Percentiles rank a stretch among this genome's conserved stretches.
phyloP scores from a whole-genome alignment of 192 early-diverging fungal genomes.

The Backusella westeae region DNA sequence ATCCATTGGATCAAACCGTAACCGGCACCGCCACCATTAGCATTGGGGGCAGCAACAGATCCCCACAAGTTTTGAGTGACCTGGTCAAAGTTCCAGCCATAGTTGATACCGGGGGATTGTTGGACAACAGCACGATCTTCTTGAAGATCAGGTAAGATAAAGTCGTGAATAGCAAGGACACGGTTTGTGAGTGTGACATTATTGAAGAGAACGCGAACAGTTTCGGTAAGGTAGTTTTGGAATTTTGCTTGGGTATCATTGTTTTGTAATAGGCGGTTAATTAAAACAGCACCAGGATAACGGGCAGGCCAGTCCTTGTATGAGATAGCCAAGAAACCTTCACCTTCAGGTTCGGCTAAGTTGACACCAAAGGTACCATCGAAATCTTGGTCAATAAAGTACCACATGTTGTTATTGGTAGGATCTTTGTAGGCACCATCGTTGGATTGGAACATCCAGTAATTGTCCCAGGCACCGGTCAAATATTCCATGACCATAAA shows the following conservation, averaged over 20 bases:
- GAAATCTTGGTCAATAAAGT: slow-evolving; percentile 47
- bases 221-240: slow-evolving; percentile 44
- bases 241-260: slow-evolving; percentile 30
- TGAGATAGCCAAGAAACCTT: slow-evolving; percentile 24
- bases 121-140: slow-evolving; percentile 46
- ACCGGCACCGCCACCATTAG: slow-evolving; percentile 34
- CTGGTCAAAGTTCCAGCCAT: slow-evolving; percentile 36
- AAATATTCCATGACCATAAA: slow-evolving; percentile 52
- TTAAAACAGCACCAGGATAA: slow-evolving; percentile 41
- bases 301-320: slow-evolving; percentile 36
- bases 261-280: slow-evolving; percentile 47
- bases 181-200: slow-evolving; percentile 48
- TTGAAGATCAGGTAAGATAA: slow-evolving; percentile 43
- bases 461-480: slow-evolving; percentile 46
- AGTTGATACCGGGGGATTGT: slow-evolving; percentile 48
- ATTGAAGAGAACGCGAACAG: slow-evolving; percentile 44
- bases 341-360: slow-evolving; percentile 18
- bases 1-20: slow-evolving; percentile 47
- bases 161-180: slow-evolving; percentile 40
- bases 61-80: slow-evolving; percentile 35
- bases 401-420: slow-evolving; percentile 38
- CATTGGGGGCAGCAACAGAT: slow-evolving; percentile 16
- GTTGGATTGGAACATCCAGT: slow-evolving; percentile 47
- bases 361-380: slow-evolving; percentile 53
- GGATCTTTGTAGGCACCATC: slow-evolving; percentile 46